Evolutionary conservation across 192 early-diverging fungal genomes (phyloP), one percentile per base, ranked within the genome.

Genomic region (Fimicolochytrium jonesii): DNA sequence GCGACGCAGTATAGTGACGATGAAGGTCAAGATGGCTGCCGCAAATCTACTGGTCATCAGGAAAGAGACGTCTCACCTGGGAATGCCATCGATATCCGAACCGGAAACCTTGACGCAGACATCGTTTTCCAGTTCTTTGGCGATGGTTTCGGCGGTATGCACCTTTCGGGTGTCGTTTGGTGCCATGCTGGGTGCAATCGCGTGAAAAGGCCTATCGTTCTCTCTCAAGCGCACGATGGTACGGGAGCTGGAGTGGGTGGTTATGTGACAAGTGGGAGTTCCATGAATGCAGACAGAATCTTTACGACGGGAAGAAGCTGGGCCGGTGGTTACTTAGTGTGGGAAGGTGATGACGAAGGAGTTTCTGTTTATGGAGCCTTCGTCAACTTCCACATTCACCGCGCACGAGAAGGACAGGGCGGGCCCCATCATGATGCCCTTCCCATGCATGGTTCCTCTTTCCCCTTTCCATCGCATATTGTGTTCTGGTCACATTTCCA

Each of bases 71-170:
- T 9, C 59, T 33, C 29, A 49, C 55, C 86, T 77, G 23, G 87
- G 60, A 29, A 88, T 75, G 36, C 88, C 88, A 50, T 90, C 88
- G 35, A 88, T 83, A 72, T 90, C 88, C 7, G 81, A 72, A n/a
- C 75, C 85, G 5, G 88, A 83, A 15, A 90, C 77, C 31, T 30
- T 56, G 23, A 74, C 55, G 17, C 56, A 50, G 29, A 39, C 51
- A 47, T 67, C 59, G 20, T 1, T 9, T 33, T 46, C 42, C 22
- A 65, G 54, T 29, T 56, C 39, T 31, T 54, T 45, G 49, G 37
- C 37, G 37, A 39, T 39, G 37, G 17, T 39, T 39, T 39, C 37
- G 37, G 10, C 9, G 10, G 9, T 17, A 17, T 39, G 37, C 37
- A 39, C 17, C 37, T 17, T 39, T 17, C 37, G 9, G 10, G 37